Percentiles rank a stretch among this genome's conserved stretches.
Conservation (phyloP, 2,329 filamentous ascomycete species). For the Parastagonospora avenae region DNA sequence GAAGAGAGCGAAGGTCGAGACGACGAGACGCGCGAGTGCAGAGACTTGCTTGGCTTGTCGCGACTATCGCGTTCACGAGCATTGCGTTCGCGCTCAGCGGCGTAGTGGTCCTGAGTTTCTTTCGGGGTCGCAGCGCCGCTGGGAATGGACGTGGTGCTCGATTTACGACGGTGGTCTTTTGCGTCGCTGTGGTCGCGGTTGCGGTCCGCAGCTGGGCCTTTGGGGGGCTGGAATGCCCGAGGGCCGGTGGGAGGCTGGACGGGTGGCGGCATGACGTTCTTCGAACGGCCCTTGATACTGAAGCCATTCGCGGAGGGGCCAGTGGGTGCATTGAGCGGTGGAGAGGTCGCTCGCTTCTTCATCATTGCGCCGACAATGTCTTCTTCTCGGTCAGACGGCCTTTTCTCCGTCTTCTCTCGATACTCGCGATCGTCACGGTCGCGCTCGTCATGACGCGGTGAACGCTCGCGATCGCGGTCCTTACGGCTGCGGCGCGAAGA, state of each 20-base stretch:
- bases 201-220: slow-evolving; percentile 44
- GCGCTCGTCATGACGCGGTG: slow-evolving; percentile 31
- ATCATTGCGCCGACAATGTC: slow-evolving; percentile 34
- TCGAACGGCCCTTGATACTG: slow-evolving; percentile 48
- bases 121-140: slow-evolving; percentile 20
- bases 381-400: slow-evolving; percentile 17
- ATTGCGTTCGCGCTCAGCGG: slow-evolving; percentile 67
- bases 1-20: slow-evolving; percentile 23
- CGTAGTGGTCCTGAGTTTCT: slow-evolving; percentile 62
- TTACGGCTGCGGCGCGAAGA: slow-evolving; percentile 50
- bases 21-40: slow-evolving; percentile 27
- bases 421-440: slow-evolving; percentile 29
- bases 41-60: slow-evolving; percentile 20
- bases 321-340: slow-evolving; percentile 42
- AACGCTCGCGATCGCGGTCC: slow-evolving; percentile 48
- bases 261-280: slow-evolving; percentile 36
- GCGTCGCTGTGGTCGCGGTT: slow-evolving; percentile 28
- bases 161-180: slow-evolving; percentile 23
- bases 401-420: slow-evolving; percentile 23
- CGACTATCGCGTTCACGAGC: slow-evolving; percentile 36
- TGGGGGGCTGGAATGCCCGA: slow-evolving; percentile 41
- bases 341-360: slow-evolving; percentile 36
- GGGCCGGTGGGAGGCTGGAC: slow-evolving; percentile 45
- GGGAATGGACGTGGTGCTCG: slow-evolving; percentile 16
- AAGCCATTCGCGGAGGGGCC: slow-evolving; percentile 52